Evolutionary conservation across 768 basidiomycete genomes (phyloP).

Genomic region (Macrolepiota dolichaula): DNA sequence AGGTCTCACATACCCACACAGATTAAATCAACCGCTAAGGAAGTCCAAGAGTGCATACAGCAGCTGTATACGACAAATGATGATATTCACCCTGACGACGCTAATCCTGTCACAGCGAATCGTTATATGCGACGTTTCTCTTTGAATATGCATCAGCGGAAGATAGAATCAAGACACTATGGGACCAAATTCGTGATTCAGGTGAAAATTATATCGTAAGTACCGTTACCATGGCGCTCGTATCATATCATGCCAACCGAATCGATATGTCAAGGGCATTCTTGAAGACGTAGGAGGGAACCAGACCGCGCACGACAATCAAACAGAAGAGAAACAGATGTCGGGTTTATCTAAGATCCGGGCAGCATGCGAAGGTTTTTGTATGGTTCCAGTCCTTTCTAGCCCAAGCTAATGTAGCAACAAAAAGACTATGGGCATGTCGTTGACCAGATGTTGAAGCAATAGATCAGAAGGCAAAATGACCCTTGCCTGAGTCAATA

Average conservation of each 20-base stretch:
- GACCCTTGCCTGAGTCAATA: too few species aligned
- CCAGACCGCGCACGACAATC: background rate
- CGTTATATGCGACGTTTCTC: background rate
- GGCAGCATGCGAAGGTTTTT: constrained; percentile 10
- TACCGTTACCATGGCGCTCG: background rate
- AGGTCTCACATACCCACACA: background rate
- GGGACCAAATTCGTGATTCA: background rate
- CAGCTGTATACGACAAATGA: background rate
- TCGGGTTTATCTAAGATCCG: constrained; percentile 5
- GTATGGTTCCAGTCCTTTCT: background rate
- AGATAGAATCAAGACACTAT: constrained; percentile 1
- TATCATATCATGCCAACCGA: background rate
- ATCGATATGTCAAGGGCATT: background rate
- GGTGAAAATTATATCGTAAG: constrained; percentile 3
- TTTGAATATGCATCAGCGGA: constrained; percentile 4
- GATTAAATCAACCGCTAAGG: background rate
- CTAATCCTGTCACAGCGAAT: background rate
- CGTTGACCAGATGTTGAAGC: background rate
- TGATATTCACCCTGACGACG: background rate
- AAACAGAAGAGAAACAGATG: constrained; percentile 2
- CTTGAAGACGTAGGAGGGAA: background rate
- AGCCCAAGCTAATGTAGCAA: background rate
- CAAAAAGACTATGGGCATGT: background rate
- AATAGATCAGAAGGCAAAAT: background rate
- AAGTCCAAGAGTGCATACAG: background rate